A percentile compares a stretch with the other conserved stretches of the same genome.
Conservation (phyloP, 148 eudicot genomes). For the Camellia granthamiana region DNA sequence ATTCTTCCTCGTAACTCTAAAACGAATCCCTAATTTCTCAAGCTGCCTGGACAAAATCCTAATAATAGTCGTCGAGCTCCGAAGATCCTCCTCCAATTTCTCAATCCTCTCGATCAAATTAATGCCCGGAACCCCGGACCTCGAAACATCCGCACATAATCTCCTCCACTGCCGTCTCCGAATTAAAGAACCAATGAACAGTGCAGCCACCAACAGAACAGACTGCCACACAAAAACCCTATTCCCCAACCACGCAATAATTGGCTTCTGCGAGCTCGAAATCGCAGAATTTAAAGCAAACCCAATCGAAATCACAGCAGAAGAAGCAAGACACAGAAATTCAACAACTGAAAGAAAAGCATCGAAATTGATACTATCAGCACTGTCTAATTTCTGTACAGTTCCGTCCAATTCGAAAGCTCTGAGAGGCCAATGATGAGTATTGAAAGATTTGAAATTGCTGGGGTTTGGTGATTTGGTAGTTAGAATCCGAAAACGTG, state of each 20-base stretch:
- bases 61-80: slow-evolving; percentile 47
- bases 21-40: slow-evolving; percentile 91
- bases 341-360: slow-evolving; percentile 53
- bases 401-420: slow-evolving; percentile 28
- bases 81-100: slow-evolving; percentile 81
- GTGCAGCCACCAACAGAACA: slow-evolving; percentile 52
- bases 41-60: slow-evolving; percentile 77
- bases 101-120: slow-evolving; percentile 76
- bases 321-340: slow-evolving; percentile 48
- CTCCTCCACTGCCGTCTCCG: slow-evolving; percentile 81
- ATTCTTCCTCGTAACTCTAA: slow-evolving; percentile 69
- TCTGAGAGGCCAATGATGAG: slow-evolving; percentile 24
- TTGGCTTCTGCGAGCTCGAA: slow-evolving; percentile 35
- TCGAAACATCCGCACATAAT: slow-evolving; percentile 42
- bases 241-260: slow-evolving; percentile 41
- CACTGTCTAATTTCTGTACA: slow-evolving; percentile 11
- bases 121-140: slow-evolving; percentile 38
- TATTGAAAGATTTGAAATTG: slow-evolving; percentile 8
- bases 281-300: slow-evolving; percentile 34
- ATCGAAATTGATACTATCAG: slow-evolving; percentile 37
- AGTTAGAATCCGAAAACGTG: slow-evolving; percentile 19
- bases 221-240: slow-evolving; percentile 49
- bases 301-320: slow-evolving; percentile 51
- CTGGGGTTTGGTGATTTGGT: not conserved
- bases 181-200: slow-evolving; percentile 62